Percentiles rank a stretch among this genome's conserved stretches.
These are phyloP conservation scores for Trypanosoma cruzi DNA, from an alignment of 208 protist genomes.

Conservation along the genomic window DNA sequence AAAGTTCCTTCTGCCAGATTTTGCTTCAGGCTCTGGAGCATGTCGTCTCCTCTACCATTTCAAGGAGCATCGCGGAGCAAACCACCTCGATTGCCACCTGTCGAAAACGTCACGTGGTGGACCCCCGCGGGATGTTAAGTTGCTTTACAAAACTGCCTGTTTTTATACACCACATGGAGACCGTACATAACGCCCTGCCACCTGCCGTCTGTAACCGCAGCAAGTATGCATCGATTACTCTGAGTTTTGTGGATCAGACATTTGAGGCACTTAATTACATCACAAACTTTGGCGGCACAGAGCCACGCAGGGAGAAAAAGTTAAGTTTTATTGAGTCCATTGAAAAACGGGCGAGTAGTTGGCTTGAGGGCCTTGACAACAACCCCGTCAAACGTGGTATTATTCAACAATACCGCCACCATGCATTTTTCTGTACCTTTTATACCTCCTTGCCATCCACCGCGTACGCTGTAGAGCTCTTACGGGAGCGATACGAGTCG, in stretches of 20 bases:
- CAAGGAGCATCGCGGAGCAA: conserved; percentile 82
- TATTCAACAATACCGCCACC: conserved; percentile 88
- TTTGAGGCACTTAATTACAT: conserved; percentile 81
- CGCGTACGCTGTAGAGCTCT: conserved; percentile 54
- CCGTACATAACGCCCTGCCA: conserved; percentile 67
- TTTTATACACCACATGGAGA: conserved; percentile 74
- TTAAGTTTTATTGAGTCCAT: conserved; percentile 56
- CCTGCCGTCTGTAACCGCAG: conserved; percentile 59
- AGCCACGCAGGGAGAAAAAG: conserved; percentile 38
- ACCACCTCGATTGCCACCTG: conserved; percentile 81
- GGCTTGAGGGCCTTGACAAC: conserved; percentile 58
- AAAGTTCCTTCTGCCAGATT: conserved; percentile 70
- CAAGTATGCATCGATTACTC: conserved; percentile 72
- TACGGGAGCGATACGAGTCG: conserved; percentile 68
- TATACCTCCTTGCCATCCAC: conserved; percentile 56
- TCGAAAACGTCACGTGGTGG: conserved; percentile 58
- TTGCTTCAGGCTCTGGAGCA: conserved; percentile 64
- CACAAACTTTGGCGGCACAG: conserved; percentile 51
- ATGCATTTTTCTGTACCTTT: conserved; percentile 90
- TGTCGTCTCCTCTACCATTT: conserved; percentile 57
- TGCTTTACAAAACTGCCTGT: conserved; percentile 84
- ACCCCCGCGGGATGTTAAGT: conserved; percentile 74
- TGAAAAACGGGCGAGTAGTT: conserved; percentile 38
- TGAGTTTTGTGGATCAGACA: conserved; percentile 78
- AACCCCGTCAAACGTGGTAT: conserved; percentile 68